Base-by-base conservation (phyloP, 345 rosid genomes). In the Psidium friedrichsthalianum region DNA sequence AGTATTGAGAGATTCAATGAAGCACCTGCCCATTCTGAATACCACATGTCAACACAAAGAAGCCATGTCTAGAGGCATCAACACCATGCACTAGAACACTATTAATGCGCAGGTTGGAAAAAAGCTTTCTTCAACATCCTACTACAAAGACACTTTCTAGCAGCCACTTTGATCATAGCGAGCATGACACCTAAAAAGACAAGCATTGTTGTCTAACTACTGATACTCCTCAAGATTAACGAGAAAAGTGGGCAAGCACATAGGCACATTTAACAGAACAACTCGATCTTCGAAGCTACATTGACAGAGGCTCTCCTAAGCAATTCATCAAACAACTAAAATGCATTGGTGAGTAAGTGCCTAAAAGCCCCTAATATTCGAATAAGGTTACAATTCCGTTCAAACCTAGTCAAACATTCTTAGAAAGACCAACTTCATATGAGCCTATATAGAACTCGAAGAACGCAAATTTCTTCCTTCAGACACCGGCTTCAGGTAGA, bases 401-500 rank as follows among this genome's bases (percentile, higher is more conserved):
- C 5, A 40, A 40, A n/a, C n/a, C n/a, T n/a, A n/a, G 42, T 40
- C 5, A 5, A 40, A 5, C 42, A 40, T 40, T 40, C 5, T 40
- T 40, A 40, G 8, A 14, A 59, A 6, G 20, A 27, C 2, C 0
- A 4, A 59, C 18, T 59, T 59, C 40, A 59, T 5, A 13, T 11
- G 4, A n/a, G 2, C 69, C 8, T 6, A n/a, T 59, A 59, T 59
- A n/a, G 16, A 58, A 58, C 8, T 58, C 7, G 18, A n/a, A 59
- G 18, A 27, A 27, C 3, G 2, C 36, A 6, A n/a, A 1, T 12
- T 27, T n/a, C 36, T 58, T 59, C 36, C 9, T 1, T 27, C 24
- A 5, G 74, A 4, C 20, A 13, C 8, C 0, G 8, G 18, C 0
- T 59, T n/a, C 18, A 0, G 9, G 9, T 1, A 14, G 3, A 56